Evolutionary conservation across 352 stramenopile species (phyloP).

Genomic region (Phytophthora foliorum): DNA sequence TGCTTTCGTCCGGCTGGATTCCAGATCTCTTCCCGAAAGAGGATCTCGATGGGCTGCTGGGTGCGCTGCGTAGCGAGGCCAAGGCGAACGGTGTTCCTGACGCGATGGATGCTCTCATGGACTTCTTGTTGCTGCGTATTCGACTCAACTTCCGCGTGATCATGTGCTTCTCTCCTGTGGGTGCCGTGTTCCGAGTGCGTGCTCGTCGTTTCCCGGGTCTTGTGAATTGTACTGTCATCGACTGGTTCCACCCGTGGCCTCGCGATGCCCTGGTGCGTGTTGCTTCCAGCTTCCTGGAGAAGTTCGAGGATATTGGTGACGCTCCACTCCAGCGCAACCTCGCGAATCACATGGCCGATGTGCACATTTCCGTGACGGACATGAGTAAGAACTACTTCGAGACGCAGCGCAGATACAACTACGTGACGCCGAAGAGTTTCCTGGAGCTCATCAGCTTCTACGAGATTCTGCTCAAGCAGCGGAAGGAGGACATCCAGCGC

Average conservation of each 20-base stretch:
- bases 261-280: constrained; percentile 97
- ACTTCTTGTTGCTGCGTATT: constrained; percentile 97
- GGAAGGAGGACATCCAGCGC: constrained; percentile 95
- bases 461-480: constrained; percentile 96
- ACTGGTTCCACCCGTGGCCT: constrained; percentile 99
- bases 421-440: constrained; percentile 99
- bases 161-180: constrained; percentile 98
- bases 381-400: constrained; percentile 97
- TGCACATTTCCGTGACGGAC: constrained; percentile 97
- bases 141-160: constrained; percentile 96
- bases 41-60: constrained; percentile 95
- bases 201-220: constrained; percentile 97
- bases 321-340: constrained; percentile 90
- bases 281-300: constrained; percentile 95
- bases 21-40: constrained; percentile 98
- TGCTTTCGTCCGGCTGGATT: constrained; percentile 97
- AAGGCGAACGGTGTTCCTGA: constrained; percentile 96
- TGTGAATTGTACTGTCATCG: constrained; percentile 98
- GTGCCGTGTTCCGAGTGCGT: constrained; percentile 96
- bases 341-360: constrained; percentile 97
- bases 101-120: constrained; percentile 94
- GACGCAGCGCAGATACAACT: constrained; percentile 97
- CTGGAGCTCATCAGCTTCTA: constrained; percentile 99
- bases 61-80: constrained; percentile 93
- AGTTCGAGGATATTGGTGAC: constrained; percentile 94